phyloP scores from a whole-genome alignment of 768 basidiomycete genomes.

The Lentinula sp. region DNA sequence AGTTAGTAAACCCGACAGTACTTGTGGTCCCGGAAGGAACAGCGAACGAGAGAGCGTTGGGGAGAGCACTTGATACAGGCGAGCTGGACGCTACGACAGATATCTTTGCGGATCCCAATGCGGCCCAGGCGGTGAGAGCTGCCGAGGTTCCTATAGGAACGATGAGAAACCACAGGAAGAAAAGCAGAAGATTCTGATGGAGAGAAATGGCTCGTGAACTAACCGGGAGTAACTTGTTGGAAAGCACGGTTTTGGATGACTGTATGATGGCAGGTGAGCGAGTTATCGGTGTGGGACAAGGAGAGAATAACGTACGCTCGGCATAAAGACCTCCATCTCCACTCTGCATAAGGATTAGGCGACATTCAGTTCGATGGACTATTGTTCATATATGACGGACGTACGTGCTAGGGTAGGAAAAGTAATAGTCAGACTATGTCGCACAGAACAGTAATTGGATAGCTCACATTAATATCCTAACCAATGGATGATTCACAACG shows the following conservation, averaged over 20 bases:
- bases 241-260: slow-evolving; percentile 68
- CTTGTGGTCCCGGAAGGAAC: slow-evolving; percentile 35
- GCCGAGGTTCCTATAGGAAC: slow-evolving; percentile 31
- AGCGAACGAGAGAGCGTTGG: slow-evolving; percentile 53
- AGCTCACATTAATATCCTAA: slow-evolving; percentile 58
- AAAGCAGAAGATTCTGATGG: background rate
- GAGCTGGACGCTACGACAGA: slow-evolving; percentile 42
- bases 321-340: slow-evolving; percentile 65
- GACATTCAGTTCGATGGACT: background rate
- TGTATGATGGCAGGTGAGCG: slow-evolving; percentile 12
- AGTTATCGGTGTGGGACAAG: background rate
- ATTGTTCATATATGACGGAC: slow-evolving; percentile 4
- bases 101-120: slow-evolving; percentile 38
- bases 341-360: slow-evolving; percentile 30
- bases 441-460: background rate
- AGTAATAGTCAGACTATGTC: background rate
- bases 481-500: background rate
- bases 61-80: slow-evolving; percentile 53
- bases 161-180: background rate
- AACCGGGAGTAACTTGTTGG: slow-evolving; percentile 55
- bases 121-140: slow-evolving; percentile 48
- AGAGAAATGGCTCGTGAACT: slow-evolving; percentile 1
- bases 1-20: slow-evolving; percentile 49
- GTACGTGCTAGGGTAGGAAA: slow-evolving; percentile 26
- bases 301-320: slow-evolving; percentile 31